Evolutionary conservation across 805 yeast species (phyloP).

Genomic region (Metschnikowia borealis): DNA sequence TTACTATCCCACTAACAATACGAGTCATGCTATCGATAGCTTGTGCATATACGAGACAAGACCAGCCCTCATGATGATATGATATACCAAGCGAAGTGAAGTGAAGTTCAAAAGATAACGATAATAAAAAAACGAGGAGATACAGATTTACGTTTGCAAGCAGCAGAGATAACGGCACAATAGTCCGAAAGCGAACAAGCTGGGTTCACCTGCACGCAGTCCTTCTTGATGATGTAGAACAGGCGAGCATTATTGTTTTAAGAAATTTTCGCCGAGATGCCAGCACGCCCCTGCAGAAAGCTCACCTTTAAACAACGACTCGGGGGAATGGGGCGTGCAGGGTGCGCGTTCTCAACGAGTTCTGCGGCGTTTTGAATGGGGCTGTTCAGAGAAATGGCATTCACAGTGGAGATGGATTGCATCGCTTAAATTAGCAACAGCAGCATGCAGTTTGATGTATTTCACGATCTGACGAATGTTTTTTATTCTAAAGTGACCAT

Average conservation of each 20-base stretch:
- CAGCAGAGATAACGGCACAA: background rate
- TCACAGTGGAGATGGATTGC: background rate
- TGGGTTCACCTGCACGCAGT: background rate
- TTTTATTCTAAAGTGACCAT: background rate
- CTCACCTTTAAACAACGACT: background rate
- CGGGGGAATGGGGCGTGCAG: background rate
- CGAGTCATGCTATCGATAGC: too few species aligned
- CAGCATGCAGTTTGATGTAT: background rate
- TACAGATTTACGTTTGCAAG: background rate
- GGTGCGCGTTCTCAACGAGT: background rate
- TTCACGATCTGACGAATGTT: background rate
- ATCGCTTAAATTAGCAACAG: background rate
- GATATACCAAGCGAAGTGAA: background rate
- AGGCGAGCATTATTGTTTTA: background rate
- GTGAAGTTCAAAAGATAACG: background rate
- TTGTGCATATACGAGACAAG: background rate
- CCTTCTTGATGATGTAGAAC: background rate
- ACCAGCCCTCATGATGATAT: background rate
- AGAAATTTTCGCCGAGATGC: constrained; percentile 3
- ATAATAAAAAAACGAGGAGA: background rate
- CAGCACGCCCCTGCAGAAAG: background rate
- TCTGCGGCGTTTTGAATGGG: constrained; percentile 1
- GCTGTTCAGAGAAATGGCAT: background rate
- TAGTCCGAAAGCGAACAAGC: background rate
- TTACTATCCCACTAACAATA: background rate